Base-by-base conservation (phyloP, 1,284 basidiomycete species). In the Leucocoprinus gongylophorus region DNA sequence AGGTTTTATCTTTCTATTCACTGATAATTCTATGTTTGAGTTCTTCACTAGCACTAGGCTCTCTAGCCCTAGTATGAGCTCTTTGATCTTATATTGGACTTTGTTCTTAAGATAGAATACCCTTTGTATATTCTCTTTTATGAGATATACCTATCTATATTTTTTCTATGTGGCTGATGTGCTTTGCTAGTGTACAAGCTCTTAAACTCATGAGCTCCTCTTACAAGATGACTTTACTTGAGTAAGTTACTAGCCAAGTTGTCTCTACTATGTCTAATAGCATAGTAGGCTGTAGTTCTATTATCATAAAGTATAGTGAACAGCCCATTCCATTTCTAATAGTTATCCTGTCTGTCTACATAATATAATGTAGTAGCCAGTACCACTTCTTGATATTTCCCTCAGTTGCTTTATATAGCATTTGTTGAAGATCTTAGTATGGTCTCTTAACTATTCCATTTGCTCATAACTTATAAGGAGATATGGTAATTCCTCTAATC, bases 321-420 rank as follows among this genome's bases (percentile, higher is more conserved):
- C 52, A 62, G 13, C 65, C 64, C 0, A 55, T 58, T 1, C 46
- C 30, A 26, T 54, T 46, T 7, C 50, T 40, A 2, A 62, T 29
- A 0, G 63, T 64, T 17, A 65, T 53, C 7, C 61, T 29, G 35
- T 67, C 65, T 1, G 64, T 58, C 56, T 63, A 60, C 37, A 58
- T 20, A 3, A 54, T 32, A 9, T 50, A 49, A 8, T 41, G 35
- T 12, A 53, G 32, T 15, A 20, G 37, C 51, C 50, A 51, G 28
- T 23, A 51, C 50, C 42, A 45, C 29, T 52, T 40, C 29, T 20
- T 37, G 3, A 54, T 28, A 6, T 54, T 41, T 13, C 55, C 56
- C 10, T 50, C 43, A 12, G 51, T 53, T 5, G 58, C 40, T 30
- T 59, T 59, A 17, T 39, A 52, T 28, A 50, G 21, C 38, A 41